phyloP scores from a whole-genome alignment of 1,139 yeast genomes.

The Magnusiomyces sp. region DNA sequence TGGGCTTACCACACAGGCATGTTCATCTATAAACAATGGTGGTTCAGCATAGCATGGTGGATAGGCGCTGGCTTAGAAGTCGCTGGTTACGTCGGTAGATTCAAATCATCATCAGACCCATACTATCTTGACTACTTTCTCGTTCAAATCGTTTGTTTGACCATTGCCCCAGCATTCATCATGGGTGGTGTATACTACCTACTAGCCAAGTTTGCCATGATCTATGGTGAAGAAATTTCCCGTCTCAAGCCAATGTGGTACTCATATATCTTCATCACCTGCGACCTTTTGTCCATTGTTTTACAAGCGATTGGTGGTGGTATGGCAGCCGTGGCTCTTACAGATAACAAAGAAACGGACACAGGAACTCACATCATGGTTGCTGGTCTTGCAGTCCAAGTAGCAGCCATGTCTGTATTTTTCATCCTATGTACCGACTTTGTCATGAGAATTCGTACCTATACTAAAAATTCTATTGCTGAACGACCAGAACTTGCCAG shows the following conservation, averaged over 20 bases:
- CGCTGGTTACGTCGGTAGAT: slow-evolving; percentile 63
- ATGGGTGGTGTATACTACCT: slow-evolving; percentile 83
- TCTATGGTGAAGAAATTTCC: slow-evolving; percentile 59
- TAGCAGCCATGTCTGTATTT: slow-evolving; percentile 61
- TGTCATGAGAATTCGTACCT: slow-evolving; percentile 40
- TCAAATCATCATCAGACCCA: slow-evolving; percentile 38
- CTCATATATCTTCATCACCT: slow-evolving; percentile 55
- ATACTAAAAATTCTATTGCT: slow-evolving; percentile 3
- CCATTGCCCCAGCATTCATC: slow-evolving; percentile 79
- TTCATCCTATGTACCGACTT: slow-evolving; percentile 49
- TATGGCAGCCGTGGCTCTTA: slow-evolving; percentile 51
- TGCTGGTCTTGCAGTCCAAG: slow-evolving; percentile 76
- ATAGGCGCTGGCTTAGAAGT: slow-evolving; percentile 58
- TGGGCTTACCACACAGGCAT: slow-evolving; percentile 35
- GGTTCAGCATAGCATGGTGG: slow-evolving; percentile 59
- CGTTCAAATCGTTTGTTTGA: slow-evolving; percentile 60
- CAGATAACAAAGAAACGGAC: slow-evolving; percentile 31
- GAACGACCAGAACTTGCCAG: background rate
- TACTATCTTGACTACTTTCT: slow-evolving; percentile 40
- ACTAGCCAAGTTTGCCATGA: slow-evolving; percentile 62
- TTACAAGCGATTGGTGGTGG: slow-evolving; percentile 85
- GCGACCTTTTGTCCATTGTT: slow-evolving; percentile 60
- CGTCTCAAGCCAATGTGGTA: slow-evolving; percentile 67
- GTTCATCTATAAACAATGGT: slow-evolving; percentile 51
- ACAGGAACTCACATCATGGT: slow-evolving; percentile 71